Evolutionary conservation across 2,329 filamentous ascomycete species (phyloP), one percentile per base, ranked within the genome.

Genomic region (Penicillium sp.): DNA sequence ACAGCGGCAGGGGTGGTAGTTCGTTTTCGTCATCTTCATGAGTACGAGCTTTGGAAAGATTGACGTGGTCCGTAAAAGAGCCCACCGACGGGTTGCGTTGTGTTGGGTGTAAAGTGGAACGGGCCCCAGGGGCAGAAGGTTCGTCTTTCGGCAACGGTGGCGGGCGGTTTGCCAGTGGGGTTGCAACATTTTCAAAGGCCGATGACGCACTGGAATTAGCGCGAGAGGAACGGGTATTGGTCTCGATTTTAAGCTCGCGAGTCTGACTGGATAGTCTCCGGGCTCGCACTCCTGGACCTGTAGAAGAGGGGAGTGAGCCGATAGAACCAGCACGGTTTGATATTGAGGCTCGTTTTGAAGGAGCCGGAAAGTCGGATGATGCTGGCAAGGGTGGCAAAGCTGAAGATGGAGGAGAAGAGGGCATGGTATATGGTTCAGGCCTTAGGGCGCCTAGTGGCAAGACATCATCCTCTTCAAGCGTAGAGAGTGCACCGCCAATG

Each of bases 211-310:
- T 62, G 47, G 63, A 59, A 49, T 64, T 56, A 39, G 66, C 34
- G 38, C 63, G 59, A 50, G 67, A 69, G 63, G 66, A 69, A 63
- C 65, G 69, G 61, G 73, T 49, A 71, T 75, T 76, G 11, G 92
- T 97, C 72, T 97, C 90, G 54, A 97, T 97, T 75, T 92, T 96
- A 49, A 97, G 79, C 67, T 92, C 89, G 70, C 89, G 92, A 14
- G 84, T 90, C 65, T 90, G 87, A 8, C 89, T 89, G 4, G 92
- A 96, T 32, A 96, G 77, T 59, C 92, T 84, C 58, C 92, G 84
- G 64, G 83, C 90, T 51, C 90, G 84, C 50, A 95, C 89, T 39
- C 85, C 81, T 55, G 73, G 73, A 22, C 72, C 64, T 2, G 38
- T 43, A 18, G 38, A 50, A 37, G 52, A 54, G 13, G 66, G 63